phyloP scores from a whole-genome alignment of 176 grass and related monocot genomes.

The Rhipidocladum racemiflorum region DNA sequence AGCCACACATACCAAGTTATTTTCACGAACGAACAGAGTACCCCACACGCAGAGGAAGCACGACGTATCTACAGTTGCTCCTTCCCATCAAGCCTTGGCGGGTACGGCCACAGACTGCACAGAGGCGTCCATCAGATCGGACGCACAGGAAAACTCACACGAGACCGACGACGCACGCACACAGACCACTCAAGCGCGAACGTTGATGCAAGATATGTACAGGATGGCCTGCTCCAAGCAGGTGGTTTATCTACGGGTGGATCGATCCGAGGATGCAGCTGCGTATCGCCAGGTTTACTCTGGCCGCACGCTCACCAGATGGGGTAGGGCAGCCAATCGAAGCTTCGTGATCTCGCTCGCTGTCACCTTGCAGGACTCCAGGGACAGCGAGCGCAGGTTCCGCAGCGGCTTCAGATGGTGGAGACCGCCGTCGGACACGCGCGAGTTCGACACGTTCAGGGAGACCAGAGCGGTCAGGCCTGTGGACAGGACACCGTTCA shows the following conservation, averaged over 20 bases:
- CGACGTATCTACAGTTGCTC: conserved; percentile 42
- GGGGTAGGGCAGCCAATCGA: conserved; percentile 66
- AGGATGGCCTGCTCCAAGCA: conserved; percentile 14
- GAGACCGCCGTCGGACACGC: conserved; percentile 69
- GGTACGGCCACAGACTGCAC: background rate
- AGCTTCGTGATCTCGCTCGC: conserved; percentile 80
- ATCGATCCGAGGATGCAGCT: no score
- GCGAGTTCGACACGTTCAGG: conserved; percentile 72
- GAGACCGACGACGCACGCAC: background rate
- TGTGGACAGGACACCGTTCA: conserved; percentile 7
- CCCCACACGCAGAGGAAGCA: conserved; percentile 41
- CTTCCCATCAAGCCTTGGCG: conserved; percentile 25
- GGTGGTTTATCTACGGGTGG: conserved; percentile 16
- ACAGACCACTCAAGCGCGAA: background rate
- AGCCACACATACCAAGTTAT: background rate
- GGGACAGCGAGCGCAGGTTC: conserved; percentile 62
- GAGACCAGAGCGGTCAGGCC: conserved; percentile 80
- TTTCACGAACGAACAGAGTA: background rate
- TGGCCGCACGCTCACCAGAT: conserved; percentile 68
- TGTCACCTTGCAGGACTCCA: conserved; percentile 91
- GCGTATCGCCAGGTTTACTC: conserved; percentile 30
- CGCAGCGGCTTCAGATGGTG: conserved; percentile 81
- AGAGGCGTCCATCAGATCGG: background rate
- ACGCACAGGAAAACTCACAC: background rate
- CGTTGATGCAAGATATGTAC: conserved; percentile 17